Evolutionary conservation across 257 asterid species (phyloP).

Genomic region (Knoxia roxburghii): DNA sequence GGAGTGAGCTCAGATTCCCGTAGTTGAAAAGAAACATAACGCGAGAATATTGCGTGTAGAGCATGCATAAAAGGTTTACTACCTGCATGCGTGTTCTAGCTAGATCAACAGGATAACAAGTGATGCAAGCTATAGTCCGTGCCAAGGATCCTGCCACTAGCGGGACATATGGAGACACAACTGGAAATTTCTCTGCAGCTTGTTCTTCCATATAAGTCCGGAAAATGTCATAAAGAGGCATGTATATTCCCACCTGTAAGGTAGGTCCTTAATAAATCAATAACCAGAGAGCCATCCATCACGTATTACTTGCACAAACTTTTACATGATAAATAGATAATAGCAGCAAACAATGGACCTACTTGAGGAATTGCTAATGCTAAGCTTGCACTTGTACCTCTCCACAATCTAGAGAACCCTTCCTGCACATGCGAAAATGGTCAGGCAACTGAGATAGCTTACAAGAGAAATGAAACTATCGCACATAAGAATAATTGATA

Average conservation of each 20-base stretch:
- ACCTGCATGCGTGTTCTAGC: slow-evolving; percentile 99
- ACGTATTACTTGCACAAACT: not conserved
- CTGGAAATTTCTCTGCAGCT: slow-evolving; percentile 45
- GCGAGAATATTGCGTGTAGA: not conserved
- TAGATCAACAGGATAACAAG: slow-evolving; percentile 87
- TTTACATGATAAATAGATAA: not conserved
- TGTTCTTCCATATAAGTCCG: slow-evolving; percentile 59
- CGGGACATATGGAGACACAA: slow-evolving; percentile 59
- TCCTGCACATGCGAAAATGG: slow-evolving; percentile 45
- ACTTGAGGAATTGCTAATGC: slow-evolving; percentile 91
- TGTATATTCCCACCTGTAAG: slow-evolving; percentile 79
- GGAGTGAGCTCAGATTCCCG: not conserved
- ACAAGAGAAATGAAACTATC: not conserved
- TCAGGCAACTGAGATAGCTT: not conserved
- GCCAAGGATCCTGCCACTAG: slow-evolving; percentile 82
- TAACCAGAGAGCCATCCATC: not conserved
- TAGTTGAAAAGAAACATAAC: not conserved
- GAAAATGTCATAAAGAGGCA: slow-evolving; percentile 88
- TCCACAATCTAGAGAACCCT: slow-evolving; percentile 78
- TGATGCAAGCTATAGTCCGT: slow-evolving; percentile 79
- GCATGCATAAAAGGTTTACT: not conserved
- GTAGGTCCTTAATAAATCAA: not conserved
- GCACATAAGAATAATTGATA: not conserved
- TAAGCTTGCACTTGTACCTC: slow-evolving; percentile 95
- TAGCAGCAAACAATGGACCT: slow-evolving; percentile 25